Base-by-base conservation (phyloP, 2,329 filamentous ascomycete species). In the Penicillium sp. region DNA sequence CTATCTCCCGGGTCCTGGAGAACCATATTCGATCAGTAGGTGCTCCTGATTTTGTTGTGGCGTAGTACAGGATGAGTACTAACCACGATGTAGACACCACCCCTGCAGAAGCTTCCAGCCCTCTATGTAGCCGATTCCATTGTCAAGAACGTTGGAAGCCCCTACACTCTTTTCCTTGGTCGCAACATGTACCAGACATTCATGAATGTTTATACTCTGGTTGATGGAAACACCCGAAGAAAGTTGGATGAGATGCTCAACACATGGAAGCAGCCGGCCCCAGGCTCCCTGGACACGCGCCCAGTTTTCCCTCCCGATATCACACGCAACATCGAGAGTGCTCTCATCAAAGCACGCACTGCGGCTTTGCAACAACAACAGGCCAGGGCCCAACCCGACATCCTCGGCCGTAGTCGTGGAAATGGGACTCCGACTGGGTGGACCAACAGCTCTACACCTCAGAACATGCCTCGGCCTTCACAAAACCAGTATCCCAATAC, bases 41-140 rank as follows among this genome's bases (percentile, higher is more conserved):
- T 83, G 61, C 50, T 61, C 61, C 53, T 53, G 49, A 57, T 49
- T 60, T 53, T 57, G 49, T 39, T 25, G 9, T 15, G 21, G 33
- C 39, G 57, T 60, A 60, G 59, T 47, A 15, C 23, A 43, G 49
- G 33, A 41, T 53, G 42, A 35, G 15, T 58, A 59, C 66, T 55
- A 65, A 61, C 33, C 41, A 23, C 62, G 69, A 52, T 73, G 64
- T 77, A 99, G 94, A 91, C 89, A 54, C 86, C 91, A 45, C 92
- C 94, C 39, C 84, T 86, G 60, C 93, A 92, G 75, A 99, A 97
- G 72, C 81, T 99, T 3, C 93, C 94, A 19, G 91, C 94, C n/a
- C 83, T 99, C 29, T 99, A 97, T 77, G 91, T 99, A 64, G 88
- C 99, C 71, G 94, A 99, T 78, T 97, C 93, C 17, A 93, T 99